phyloP scores from a whole-genome alignment of 345 rosid genomes.

The Cochlearia excelsa region DNA sequence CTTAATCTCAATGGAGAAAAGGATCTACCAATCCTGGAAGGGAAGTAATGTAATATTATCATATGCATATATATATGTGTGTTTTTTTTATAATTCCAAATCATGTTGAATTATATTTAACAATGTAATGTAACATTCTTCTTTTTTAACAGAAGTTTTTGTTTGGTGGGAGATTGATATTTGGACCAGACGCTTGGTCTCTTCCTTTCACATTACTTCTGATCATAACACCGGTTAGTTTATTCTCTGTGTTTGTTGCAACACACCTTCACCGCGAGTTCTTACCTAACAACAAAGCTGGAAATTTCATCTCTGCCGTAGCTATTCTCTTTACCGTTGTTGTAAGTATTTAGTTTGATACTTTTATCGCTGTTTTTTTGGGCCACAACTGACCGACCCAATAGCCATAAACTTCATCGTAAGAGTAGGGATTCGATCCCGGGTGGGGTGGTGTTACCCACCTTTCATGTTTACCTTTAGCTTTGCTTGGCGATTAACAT shows the following conservation, averaged over 20 bases:
- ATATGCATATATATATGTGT: no score
- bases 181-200: conserved; percentile 95
- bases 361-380: background rate
- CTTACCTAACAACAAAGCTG: conserved; percentile 62
- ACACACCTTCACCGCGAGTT: conserved; percentile 91
- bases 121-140: background rate
- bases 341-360: conserved; percentile 46
- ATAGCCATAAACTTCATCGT: conserved; percentile 4
- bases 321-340: conserved; percentile 67
- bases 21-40: background rate
- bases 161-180: conserved; percentile 87
- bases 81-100: no score
- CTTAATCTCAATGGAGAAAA: background rate
- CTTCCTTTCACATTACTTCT: conserved; percentile 66
- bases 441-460: background rate
- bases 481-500: conserved; percentile 14
- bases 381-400: no score
- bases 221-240: conserved; percentile 62
- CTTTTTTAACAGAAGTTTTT: conserved; percentile 65
- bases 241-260: conserved; percentile 87
- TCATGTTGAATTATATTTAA: no score
- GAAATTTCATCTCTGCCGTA: conserved; percentile 66
- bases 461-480: background rate
- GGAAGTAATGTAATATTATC: background rate
- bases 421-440: background rate